Percentiles rank a stretch among this genome's conserved stretches.
Evolutionary conservation across 441 rosid species (phyloP).

Genomic region (Capsella rubella): DNA sequence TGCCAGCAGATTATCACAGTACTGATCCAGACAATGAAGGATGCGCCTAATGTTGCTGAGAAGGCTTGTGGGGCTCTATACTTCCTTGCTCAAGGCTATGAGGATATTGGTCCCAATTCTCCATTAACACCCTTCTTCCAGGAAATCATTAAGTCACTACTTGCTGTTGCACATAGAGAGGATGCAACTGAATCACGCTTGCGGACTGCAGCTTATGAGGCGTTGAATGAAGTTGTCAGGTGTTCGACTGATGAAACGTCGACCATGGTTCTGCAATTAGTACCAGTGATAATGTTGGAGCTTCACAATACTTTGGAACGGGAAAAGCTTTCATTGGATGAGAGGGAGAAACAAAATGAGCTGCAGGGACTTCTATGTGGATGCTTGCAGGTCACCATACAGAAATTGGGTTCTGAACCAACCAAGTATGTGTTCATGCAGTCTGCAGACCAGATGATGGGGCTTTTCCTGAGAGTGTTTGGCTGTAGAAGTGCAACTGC

Average conservation of each 20-base stretch:
- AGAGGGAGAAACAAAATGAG: slow-evolving; percentile 73
- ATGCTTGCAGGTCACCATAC: slow-evolving; percentile 72
- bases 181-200: slow-evolving; percentile 77
- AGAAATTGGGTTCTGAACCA: slow-evolving; percentile 73
- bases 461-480: slow-evolving; percentile 73
- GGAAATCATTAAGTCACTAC: slow-evolving; percentile 67
- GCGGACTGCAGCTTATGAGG: slow-evolving; percentile 75
- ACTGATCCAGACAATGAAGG: slow-evolving; percentile 75
- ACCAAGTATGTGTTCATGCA: slow-evolving; percentile 63
- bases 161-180: slow-evolving; percentile 68
- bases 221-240: slow-evolving; percentile 77
- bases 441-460: slow-evolving; percentile 75
- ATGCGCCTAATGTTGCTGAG: slow-evolving; percentile 73
- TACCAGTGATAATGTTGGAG: slow-evolving; percentile 70
- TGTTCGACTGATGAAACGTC: slow-evolving; percentile 76
- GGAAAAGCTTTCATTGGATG: slow-evolving; percentile 65
- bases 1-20: slow-evolving; percentile 77
- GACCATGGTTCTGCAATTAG: slow-evolving; percentile 67
- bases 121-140: slow-evolving; percentile 71
- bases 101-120: slow-evolving; percentile 57
- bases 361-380: slow-evolving; percentile 80
- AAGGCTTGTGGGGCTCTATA: slow-evolving; percentile 82
- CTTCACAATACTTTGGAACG: slow-evolving; percentile 73
- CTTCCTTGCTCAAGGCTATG: slow-evolving; percentile 77
- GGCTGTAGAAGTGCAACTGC: slow-evolving; percentile 69